These are phyloP conservation scores for Fusarium brevicatenulatum DNA, from an alignment of 2,329 filamentous ascomycete genomes.

Conservation along the genomic window DNA sequence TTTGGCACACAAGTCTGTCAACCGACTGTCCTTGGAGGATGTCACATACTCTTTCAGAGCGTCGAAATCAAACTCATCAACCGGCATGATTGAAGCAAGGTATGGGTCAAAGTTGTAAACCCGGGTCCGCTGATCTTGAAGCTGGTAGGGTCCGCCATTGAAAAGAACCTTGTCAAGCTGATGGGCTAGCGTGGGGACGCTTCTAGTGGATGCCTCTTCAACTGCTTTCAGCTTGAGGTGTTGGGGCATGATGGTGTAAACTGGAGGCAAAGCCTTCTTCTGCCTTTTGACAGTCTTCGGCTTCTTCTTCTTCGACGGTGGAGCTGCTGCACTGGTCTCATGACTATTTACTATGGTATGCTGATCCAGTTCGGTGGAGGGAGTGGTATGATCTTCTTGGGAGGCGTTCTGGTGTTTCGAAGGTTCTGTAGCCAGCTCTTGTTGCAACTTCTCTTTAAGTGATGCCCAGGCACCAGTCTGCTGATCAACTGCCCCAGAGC, in stretches of 20 bases:
- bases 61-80: constrained; percentile 90
- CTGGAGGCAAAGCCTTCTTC: constrained; percentile 28
- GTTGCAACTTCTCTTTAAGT: constrained; percentile 43
- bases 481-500: neutral
- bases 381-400: neutral
- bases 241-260: constrained; percentile 45
- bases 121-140: constrained; percentile 86
- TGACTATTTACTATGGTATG: neutral
- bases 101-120: constrained; percentile 99
- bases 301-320: neutral
- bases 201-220: constrained; percentile 46
- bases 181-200: constrained; percentile 72
- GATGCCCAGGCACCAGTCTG: constrained; percentile 44
- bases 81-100: constrained; percentile 90
- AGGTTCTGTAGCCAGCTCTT: neutral
- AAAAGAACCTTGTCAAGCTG: constrained; percentile 91
- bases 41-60: constrained; percentile 88
- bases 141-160: constrained; percentile 90
- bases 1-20: constrained; percentile 74
- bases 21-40: constrained; percentile 81
- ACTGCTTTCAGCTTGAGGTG: constrained; percentile 46
- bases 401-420: neutral
- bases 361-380: neutral
- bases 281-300: neutral
- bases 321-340: neutral